Evolutionary conservation across 140 eudicot genomes (phyloP), one percentile per base, ranked within the genome.

Genomic region (Bidens hawaiensis): DNA sequence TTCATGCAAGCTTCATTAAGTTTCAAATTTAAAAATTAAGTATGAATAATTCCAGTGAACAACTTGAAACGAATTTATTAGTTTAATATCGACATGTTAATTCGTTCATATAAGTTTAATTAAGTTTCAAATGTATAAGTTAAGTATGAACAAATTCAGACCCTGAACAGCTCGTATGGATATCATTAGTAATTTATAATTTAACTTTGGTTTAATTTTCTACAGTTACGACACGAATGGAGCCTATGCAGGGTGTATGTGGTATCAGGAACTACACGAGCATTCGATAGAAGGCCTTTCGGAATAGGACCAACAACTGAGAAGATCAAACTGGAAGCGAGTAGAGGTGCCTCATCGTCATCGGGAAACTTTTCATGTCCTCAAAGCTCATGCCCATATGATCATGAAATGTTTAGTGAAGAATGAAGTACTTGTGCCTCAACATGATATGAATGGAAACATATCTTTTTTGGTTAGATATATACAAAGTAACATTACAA

Each of bases 231-330:
- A 53, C 81, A 81, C 30, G 94, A 87, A 62, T 15, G 78, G 65
- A 78, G 94, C 60, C 19, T 87, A 14, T 87, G 96, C 13, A 51
- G 96, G 68, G 82, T 87, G 15, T 88, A 88, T 47, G 84, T 84
- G 30, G 76, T 76, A 14, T 81, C 94, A 6, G 89, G 94, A 56
- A 74, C 79, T 17, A 70, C 50, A 33, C 74, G 94, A 65, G 75
- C 89, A 30, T 84, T 88, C 30, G 96, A 88, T 58, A 74, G 96
- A 18, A 87, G 95, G 4, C 96, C 94, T 10, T 42, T 26, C 19
- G 83, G 83, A 42, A 21, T 53, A 28, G 78, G 22, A 10, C 40
- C 59, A 22, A 62, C 19, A 25, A 65, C 45, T 11, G 42, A 19
- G 4, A 38, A 4, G 54, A 40, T 38, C 40, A 40, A 43, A 38